These are phyloP conservation scores for Gelatoporia subvermispora DNA, from an alignment of 768 basidiomycete species.

Conservation along the genomic window DNA sequence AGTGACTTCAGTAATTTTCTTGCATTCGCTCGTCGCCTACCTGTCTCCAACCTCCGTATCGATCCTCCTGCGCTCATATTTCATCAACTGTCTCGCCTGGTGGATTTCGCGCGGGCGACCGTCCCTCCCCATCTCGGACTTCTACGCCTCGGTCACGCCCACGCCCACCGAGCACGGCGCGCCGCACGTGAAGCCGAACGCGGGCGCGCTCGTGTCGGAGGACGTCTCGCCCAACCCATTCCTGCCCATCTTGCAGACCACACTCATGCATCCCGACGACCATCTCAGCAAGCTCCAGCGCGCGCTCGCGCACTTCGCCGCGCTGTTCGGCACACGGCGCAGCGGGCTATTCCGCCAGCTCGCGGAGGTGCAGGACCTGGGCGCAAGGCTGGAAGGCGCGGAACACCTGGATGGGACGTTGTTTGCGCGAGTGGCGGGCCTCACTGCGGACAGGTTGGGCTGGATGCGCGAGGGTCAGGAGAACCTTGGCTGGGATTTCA, in stretches of 20 bases:
- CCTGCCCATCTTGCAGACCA: constrained; percentile 46
- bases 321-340: constrained; percentile 37
- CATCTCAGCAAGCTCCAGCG: constrained; percentile 44
- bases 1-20: constrained; percentile 60
- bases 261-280: constrained; percentile 54
- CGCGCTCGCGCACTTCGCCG: constrained; percentile 41
- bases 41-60: constrained; percentile 39
- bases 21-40: constrained; percentile 42
- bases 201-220: constrained; percentile 26
- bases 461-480: constrained; percentile 36
- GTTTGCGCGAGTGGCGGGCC: constrained; percentile 50
- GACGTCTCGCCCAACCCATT: constrained; percentile 48
- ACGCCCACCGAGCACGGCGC: constrained; percentile 19
- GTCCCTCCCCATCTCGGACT: constrained; percentile 34
- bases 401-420: constrained; percentile 54
- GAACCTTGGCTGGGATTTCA: constrained; percentile 19
- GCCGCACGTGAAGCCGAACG: constrained; percentile 18
- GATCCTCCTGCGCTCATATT: constrained; percentile 52
- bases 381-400: constrained; percentile 33
- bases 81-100: constrained; percentile 44
- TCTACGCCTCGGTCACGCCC: constrained; percentile 36
- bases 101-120: constrained; percentile 46
- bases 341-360: constrained; percentile 24
- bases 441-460: constrained; percentile 30
- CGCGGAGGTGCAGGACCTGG: constrained; percentile 6